Evolutionary conservation across 768 basidiomycete species (phyloP).

Genomic region (Suillus plorans): DNA sequence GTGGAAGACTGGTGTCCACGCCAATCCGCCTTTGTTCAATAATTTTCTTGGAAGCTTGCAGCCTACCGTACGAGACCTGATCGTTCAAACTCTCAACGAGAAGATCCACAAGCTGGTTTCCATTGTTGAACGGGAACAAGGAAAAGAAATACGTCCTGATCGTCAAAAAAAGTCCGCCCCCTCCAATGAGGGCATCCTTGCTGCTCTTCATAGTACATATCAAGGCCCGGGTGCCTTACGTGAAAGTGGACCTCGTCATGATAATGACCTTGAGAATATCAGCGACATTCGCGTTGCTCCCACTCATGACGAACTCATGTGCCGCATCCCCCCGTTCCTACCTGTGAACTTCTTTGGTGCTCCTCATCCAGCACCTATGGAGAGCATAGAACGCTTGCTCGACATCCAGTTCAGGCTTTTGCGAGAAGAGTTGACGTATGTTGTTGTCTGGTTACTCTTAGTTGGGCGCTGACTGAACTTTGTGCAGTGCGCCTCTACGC

Average conservation of each 20-base stretch:
- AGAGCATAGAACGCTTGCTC: slow-evolving; percentile 63
- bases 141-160: slow-evolving; percentile 29
- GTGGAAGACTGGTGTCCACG: slow-evolving; percentile 46
- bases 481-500: slow-evolving; percentile 50
- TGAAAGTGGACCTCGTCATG: slow-evolving; percentile 55
- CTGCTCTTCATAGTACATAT: slow-evolving; percentile 42
- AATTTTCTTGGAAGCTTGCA: slow-evolving; percentile 38
- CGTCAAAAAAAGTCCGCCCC: slow-evolving; percentile 8
- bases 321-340: slow-evolving; percentile 48
- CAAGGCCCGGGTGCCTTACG: slow-evolving; percentile 57
- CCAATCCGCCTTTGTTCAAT: slow-evolving; percentile 42
- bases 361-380: slow-evolving; percentile 57
- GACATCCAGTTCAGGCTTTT: slow-evolving; percentile 77
- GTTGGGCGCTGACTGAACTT: not conserved
- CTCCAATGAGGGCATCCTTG: slow-evolving; percentile 35
- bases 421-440: slow-evolving; percentile 69
- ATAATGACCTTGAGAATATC: slow-evolving; percentile 64
- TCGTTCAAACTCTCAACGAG: slow-evolving; percentile 30
- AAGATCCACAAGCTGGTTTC: slow-evolving; percentile 32
- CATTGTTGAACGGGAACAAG: slow-evolving; percentile 54
- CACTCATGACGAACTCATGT: slow-evolving; percentile 63
- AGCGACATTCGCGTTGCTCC: slow-evolving; percentile 64
- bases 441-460: not conserved
- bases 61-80: slow-evolving; percentile 35
- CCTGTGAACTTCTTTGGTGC: slow-evolving; percentile 60